Conservation (phyloP, 495 filamentous ascomycete species). For the Neurospora sp. region DNA sequence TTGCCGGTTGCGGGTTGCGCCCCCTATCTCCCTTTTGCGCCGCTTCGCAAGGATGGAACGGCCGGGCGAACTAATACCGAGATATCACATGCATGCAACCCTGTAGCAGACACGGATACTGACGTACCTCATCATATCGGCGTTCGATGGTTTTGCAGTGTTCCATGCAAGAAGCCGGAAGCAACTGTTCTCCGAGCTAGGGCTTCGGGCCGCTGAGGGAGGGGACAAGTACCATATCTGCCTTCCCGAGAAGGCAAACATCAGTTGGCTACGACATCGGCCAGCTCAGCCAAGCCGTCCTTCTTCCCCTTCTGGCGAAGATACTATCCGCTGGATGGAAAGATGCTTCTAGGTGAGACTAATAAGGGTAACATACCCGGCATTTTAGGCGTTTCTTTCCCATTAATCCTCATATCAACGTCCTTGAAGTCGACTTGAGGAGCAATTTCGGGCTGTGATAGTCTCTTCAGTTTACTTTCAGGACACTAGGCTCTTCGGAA, state of each 20-base stretch:
- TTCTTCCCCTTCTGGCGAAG: neutral
- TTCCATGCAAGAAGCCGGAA: neutral
- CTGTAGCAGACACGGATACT: neutral
- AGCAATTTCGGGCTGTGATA: no score
- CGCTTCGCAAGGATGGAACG: constrained; percentile 6
- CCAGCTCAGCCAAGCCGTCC: neutral
- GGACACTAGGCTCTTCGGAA: neutral
- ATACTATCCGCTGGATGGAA: neutral
- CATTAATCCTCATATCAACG: neutral
- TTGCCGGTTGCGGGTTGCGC: constrained; percentile 10
- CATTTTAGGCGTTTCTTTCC: neutral
- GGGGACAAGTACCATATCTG: neutral
- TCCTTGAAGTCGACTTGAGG: neutral
- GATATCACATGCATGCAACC: constrained; percentile 10
- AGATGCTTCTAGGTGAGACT: neutral
- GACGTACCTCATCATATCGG: constrained; percentile 1
- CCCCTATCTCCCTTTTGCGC: neutral
- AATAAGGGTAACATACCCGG: neutral
- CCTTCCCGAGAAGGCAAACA: neutral
- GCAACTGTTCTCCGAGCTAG: neutral
- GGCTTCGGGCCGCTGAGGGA: neutral
- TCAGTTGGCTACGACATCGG: neutral
- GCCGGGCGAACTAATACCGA: neutral
- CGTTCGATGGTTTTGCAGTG: neutral
- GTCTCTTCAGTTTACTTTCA: no score